Conservation (phyloP, 441 rosid genomes). For the Biscutella laevigata region DNA sequence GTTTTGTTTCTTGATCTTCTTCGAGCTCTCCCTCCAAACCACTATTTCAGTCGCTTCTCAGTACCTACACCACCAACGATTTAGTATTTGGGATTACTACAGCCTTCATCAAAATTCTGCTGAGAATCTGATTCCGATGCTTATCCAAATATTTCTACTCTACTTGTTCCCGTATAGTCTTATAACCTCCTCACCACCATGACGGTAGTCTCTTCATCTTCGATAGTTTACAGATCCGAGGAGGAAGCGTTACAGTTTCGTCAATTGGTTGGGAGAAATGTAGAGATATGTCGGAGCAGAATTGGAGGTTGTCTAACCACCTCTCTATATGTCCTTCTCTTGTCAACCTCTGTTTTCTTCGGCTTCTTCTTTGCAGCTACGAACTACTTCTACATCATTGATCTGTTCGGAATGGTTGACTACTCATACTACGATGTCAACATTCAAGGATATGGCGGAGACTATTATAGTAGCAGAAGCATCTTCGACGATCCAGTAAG, state of each 20-base stretch:
- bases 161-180: slow-evolving; percentile 28
- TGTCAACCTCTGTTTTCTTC: slow-evolving; percentile 24
- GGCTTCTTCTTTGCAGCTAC: slow-evolving; percentile 30
- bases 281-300: slow-evolving; percentile 14
- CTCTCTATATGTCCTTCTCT: slow-evolving; percentile 20
- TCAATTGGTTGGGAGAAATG: neutral
- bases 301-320: slow-evolving; percentile 31
- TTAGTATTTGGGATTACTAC: neutral
- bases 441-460: neutral
- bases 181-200: slow-evolving; percentile 28
- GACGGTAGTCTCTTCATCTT: slow-evolving; percentile 18
- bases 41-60: slow-evolving; percentile 15
- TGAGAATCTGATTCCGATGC: slow-evolving; percentile 2
- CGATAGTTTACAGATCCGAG: slow-evolving; percentile 13
- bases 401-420: neutral
- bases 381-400: slow-evolving; percentile 15
- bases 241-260: slow-evolving; percentile 15
- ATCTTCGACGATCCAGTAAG: neutral
- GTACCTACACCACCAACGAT: neutral
- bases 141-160: slow-evolving; percentile 23
- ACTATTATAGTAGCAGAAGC: neutral
- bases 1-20: slow-evolving; percentile 29
- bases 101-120: neutral
- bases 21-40: slow-evolving; percentile 25
- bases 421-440: neutral